These are phyloP conservation scores for Boletus pseudopeckii DNA, from an alignment of 768 basidiomycete species.

Conservation along the genomic window DNA sequence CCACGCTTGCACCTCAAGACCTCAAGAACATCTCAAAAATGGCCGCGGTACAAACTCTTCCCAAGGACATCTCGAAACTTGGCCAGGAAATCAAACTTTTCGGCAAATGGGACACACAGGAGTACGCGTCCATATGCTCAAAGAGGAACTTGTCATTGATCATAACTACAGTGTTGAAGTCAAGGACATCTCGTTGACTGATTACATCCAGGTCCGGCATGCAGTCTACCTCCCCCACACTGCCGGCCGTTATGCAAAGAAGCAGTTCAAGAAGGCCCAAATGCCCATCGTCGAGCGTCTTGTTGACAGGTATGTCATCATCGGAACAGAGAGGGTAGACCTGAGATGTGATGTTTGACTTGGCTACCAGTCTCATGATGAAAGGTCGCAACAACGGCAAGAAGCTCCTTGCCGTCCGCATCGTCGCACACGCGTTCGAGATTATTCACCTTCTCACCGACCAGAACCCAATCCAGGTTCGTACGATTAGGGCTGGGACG, in stretches of 20 bases:
- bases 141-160: constrained; percentile 14
- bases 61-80: constrained; percentile 76
- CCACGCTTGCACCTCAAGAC: constrained; percentile 25
- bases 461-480: constrained; percentile 98
- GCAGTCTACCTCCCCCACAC: constrained; percentile 98
- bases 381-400: constrained; percentile 99
- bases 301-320: constrained; percentile 79
- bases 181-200: constrained; percentile 97
- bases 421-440: constrained; percentile 99
- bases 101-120: constrained; percentile 97
- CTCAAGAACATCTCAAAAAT: constrained; percentile 46
- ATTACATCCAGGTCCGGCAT: constrained; percentile 99
- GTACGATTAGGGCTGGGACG: constrained; percentile 18
- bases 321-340: neutral
- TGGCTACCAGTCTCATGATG: constrained; percentile 88
- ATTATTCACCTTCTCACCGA: constrained; percentile 99
- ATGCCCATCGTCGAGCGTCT: constrained; percentile 99
- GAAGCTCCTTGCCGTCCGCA: constrained; percentile 98
- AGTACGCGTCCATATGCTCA: constrained; percentile 52
- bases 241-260: constrained; percentile 98
- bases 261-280: constrained; percentile 99
- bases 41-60: constrained; percentile 68
- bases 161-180: constrained; percentile 76
- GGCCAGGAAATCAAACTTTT: constrained; percentile 93
- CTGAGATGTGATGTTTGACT: neutral